Percentiles rank a stretch among this genome's conserved stretches.
These are phyloP conservation scores for Immersiella caudata DNA, from an alignment of 495 filamentous ascomycete genomes.

Conservation along the genomic window DNA sequence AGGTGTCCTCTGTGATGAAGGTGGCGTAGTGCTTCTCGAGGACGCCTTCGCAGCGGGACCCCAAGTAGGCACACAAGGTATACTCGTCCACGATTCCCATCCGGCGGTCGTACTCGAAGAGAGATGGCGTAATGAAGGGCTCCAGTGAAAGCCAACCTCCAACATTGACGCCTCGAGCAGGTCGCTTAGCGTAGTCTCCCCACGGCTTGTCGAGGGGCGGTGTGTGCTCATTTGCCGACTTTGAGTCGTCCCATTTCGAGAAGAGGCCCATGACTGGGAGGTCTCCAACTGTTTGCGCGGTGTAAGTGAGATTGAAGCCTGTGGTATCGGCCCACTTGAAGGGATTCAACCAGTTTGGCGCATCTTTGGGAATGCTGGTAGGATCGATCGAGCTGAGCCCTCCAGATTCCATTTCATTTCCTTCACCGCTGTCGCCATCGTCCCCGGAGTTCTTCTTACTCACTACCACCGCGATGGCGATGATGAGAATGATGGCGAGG, in stretches of 20 bases:
- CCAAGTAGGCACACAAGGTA: constrained; percentile 72
- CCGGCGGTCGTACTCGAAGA: constrained; percentile 72
- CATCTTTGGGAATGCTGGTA: constrained; percentile 65
- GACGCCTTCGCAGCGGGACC: constrained; percentile 58
- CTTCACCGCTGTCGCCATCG: constrained; percentile 24
- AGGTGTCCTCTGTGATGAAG: constrained; percentile 82
- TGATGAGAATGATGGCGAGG: constrained; percentile 69
- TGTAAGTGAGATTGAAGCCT: constrained; percentile 95
- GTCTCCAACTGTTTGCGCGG: constrained; percentile 78
- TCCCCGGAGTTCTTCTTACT: constrained; percentile 61
- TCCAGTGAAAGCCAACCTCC: constrained; percentile 95
- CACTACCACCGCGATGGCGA: constrained; percentile 71
- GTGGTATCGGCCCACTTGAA: constrained; percentile 90
- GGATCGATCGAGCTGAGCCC: constrained; percentile 63
- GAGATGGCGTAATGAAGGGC: constrained; percentile 91
- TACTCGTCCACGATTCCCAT: constrained; percentile 84
- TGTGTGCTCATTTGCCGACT: constrained; percentile 73
- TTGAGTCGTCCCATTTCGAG: constrained; percentile 83
- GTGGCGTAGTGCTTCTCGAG: constrained; percentile 89
- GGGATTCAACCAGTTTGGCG: constrained; percentile 82
- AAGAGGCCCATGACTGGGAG: constrained; percentile 89
- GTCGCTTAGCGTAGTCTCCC: constrained; percentile 73
- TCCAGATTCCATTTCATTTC: constrained; percentile 38
- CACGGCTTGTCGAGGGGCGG: constrained; percentile 74
- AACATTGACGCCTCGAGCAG: constrained; percentile 87